Base-by-base conservation (phyloP, 148 eudicot species). In the Vaccinium vitisidaea region DNA sequence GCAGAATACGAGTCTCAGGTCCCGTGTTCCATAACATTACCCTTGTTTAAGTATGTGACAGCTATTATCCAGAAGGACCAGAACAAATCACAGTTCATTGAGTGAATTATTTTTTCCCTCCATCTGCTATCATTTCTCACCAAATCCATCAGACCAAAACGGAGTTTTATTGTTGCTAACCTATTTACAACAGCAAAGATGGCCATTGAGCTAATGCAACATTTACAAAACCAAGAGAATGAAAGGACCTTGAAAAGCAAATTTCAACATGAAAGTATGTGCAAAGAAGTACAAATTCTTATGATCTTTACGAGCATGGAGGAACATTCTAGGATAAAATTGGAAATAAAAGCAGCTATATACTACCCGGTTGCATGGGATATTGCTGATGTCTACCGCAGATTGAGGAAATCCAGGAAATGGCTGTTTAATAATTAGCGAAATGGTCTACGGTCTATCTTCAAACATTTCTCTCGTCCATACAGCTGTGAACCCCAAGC, bases 401-500 rank as follows among this genome's bases (percentile, higher is more conserved):
- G 96, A 92, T 65, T 93, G 96, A 65, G 94, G 86, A 75, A 90
- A 93, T 3, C 89, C 84, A 65, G 94, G 86, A 75, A 90, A 93
- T 3, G 88, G 84, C 23, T 93, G 94, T 84, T 93, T 92, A 18
- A 93, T 70, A 21, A 91, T 87, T 1, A 91, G 86, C 63, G 92
- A 86, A 39, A 93, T 81, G 16, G 94, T 93, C 84, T 92, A 92
- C 8, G 92, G 92, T 86, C 94, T 87, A 50, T 93, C 96, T 88
- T 92, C 96, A 83, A 93, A 91, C 43, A 85, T 87, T 83, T 92
- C 96, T 85, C 96, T 91, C 86, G 87, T 92, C 96, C 78, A 91
- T 65, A 92, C 91, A 49, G 88, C 85, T 19, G 94, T 19, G 94
- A 91, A 67, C 94, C 92, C 96, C 96, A 93, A 27, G 90, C 69